Evolutionary conservation across 1,284 basidiomycete species (phyloP), one percentile per base, ranked within the genome.

Genomic region (Moniliophthora roreri): DNA sequence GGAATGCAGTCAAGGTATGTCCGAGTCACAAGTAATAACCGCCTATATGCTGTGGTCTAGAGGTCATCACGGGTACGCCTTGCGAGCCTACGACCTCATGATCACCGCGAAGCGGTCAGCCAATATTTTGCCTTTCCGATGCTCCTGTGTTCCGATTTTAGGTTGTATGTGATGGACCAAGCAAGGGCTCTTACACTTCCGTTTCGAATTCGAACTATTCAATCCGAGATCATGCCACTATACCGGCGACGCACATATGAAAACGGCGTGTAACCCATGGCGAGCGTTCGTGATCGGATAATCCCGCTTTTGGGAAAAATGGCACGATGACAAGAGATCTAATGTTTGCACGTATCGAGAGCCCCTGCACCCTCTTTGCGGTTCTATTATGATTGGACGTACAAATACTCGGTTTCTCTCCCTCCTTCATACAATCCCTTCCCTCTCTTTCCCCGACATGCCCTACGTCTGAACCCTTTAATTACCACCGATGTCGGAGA

Each of bases 401-500:
- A 57, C 53, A 59, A 26, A 46, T 51, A 52, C 41, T 45, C 46
- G 35, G 38, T 32, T 58, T 47, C 45, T 48, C 35, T 49, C 48
- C 50, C 39, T 50, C 48, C 57, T 51, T 39, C 40, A 39, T 52
- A 53, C 41, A 47, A 18, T 32, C 34, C 51, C 61, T 60, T 58
- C 58, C 58, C 56, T 52, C 55, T 57, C 50, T 55, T 49, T 55
- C 59, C 56, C 52, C 59, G 53, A 51, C 48, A 60, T 58, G 57
- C 41, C 35, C 54, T 45, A 28, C 41, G 46, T 40, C 44, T 49
- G 41, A 51, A 32, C 40, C 32, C 51, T 32, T 38, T 53, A 23
- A 42, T 46, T 38, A 32, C 28, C 28, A 32, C 28, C 38, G 37
- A 87, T 86, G 82, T 76, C 81, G 62, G 83, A 87, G 66, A 84